Evolutionary conservation across 352 stramenopile genomes (phyloP).

Genomic region (Pythium guiyangense): DNA sequence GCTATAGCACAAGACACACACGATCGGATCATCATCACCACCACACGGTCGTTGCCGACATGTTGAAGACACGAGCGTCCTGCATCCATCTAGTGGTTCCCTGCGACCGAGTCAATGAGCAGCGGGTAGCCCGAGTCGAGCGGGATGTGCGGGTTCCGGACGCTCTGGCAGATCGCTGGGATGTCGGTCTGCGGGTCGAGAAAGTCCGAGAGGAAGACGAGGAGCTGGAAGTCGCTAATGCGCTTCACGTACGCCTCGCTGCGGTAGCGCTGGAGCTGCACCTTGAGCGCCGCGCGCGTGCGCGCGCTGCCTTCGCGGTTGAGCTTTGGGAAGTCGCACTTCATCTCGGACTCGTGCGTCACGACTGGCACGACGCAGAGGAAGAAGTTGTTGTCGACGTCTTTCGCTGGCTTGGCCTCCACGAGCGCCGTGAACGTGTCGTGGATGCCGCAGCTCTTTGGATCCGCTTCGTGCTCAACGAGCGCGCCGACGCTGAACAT

Average conservation of each 20-base stretch:
- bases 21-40: no score
- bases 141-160: constrained; percentile 84
- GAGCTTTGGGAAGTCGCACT: constrained; percentile 91
- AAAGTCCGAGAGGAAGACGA: constrained; percentile 94
- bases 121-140: constrained; percentile 95
- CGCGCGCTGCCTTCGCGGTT: constrained; percentile 87
- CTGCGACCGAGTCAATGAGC: constrained; percentile 94
- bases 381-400: constrained; percentile 98
- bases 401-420: constrained; percentile 89
- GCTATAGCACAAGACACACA: no score
- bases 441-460: constrained; percentile 89
- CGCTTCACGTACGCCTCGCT: constrained; percentile 79
- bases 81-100: constrained; percentile 31
- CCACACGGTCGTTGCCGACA: no score
- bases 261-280: constrained; percentile 81
- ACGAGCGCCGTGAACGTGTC: constrained; percentile 98
- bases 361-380: constrained; percentile 95
- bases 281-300: constrained; percentile 90
- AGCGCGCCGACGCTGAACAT: constrained; percentile 96
- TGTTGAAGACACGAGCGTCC: no score
- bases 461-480: constrained; percentile 84
- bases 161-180: constrained; percentile 89
- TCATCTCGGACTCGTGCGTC: constrained; percentile 91
- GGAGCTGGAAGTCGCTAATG: constrained; percentile 95
- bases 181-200: constrained; percentile 91